Conservation (phyloP, 208 protist species). For the Crithidia fasciculata region DNA sequence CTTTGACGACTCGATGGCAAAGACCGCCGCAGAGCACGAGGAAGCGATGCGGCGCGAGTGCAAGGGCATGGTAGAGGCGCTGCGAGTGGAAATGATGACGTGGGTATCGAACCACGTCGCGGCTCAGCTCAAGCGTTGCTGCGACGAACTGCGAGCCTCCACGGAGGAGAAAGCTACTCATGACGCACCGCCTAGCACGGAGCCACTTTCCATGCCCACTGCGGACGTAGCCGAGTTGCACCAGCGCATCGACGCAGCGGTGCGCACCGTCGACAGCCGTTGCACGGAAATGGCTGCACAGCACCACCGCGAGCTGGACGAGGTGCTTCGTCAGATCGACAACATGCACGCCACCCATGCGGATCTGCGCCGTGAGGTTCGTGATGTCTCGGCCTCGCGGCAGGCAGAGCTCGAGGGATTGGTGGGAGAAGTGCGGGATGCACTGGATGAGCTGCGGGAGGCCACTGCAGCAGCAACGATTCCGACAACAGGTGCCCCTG, state of each 20-base stretch:
- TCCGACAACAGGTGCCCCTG: too few relatives aligned
- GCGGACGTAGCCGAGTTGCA: neutral
- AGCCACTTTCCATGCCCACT: neutral
- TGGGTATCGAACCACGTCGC: neutral
- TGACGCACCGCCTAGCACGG: neutral
- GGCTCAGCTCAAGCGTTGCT: neutral
- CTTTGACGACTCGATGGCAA: slow-evolving; percentile 5
- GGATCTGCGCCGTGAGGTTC: slow-evolving; percentile 17
- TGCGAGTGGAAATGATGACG: slow-evolving; percentile 7
- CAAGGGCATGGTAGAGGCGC: slow-evolving; percentile 4
- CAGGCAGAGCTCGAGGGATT: neutral
- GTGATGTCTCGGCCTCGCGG: neutral
- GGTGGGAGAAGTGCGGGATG: slow-evolving; percentile 9
- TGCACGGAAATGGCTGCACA: neutral
- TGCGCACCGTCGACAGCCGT: neutral
- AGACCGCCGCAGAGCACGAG: neutral
- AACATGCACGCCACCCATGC: neutral
- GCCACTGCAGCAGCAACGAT: neutral
- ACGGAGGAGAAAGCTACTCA: neutral
- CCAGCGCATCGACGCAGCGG: neutral
- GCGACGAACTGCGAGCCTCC: slow-evolving; percentile 3
- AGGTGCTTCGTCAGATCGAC: neutral
- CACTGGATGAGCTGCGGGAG: slow-evolving; percentile 5
- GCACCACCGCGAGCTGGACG: neutral
- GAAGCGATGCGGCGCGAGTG: slow-evolving; percentile 10